Conservation (phyloP, 768 basidiomycete genomes). For the Tephrocybe sp. region DNA sequence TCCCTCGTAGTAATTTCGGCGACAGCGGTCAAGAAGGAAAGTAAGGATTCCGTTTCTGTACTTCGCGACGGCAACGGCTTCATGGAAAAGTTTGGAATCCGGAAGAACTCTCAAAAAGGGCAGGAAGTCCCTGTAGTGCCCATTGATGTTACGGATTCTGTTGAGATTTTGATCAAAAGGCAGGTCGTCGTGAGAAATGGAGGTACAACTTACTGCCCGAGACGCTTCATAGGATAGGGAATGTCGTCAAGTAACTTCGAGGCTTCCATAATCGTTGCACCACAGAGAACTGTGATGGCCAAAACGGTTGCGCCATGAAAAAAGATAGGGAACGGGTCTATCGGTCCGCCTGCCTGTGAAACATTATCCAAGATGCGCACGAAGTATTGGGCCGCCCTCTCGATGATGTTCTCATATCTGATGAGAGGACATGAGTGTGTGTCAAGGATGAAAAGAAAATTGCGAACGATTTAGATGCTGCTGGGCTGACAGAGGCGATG, state of each 20-base stretch:
- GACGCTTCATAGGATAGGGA: constrained; percentile 15
- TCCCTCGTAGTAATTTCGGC: neutral
- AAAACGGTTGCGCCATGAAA: constrained; percentile 3
- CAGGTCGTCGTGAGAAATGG: neutral
- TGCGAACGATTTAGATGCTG: constrained; percentile 1
- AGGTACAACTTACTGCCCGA: constrained; percentile 8
- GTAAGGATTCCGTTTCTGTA: constrained; percentile 9
- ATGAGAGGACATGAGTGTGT: neutral
- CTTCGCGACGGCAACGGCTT: constrained; percentile 9
- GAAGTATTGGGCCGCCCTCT: constrained; percentile 8
- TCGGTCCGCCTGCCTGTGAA: neutral
- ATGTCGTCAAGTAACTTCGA: constrained; percentile 5
- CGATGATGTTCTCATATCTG: constrained; percentile 9
- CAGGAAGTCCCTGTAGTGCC: constrained; percentile 9
- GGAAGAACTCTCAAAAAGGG: constrained; percentile 13
- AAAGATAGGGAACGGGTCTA: constrained; percentile 10
- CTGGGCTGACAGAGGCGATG: constrained; percentile 13
- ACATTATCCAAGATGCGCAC: constrained; percentile 1
- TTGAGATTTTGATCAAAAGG: neutral
- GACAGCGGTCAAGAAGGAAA: constrained; percentile 1
- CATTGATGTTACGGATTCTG: constrained; percentile 15
- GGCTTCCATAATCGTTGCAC: constrained; percentile 5
- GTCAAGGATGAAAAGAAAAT: neutral
- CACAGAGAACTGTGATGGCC: neutral
- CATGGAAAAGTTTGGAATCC: neutral